Conservation (phyloP, 1,284 basidiomycete species). For the Ustilago nuda region DNA sequence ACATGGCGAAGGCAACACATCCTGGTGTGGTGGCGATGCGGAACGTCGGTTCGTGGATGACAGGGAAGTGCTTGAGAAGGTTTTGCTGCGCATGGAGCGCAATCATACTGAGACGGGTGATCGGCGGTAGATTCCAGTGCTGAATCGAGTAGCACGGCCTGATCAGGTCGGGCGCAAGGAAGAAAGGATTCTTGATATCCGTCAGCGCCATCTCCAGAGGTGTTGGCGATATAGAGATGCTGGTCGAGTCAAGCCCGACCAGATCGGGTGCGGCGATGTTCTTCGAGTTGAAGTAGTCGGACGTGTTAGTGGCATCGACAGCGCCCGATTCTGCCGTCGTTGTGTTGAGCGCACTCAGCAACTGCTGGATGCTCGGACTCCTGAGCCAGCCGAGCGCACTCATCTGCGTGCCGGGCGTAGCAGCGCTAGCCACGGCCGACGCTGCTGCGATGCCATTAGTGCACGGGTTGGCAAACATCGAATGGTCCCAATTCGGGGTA, state of each 20-base stretch:
- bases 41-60: constrained; percentile 63
- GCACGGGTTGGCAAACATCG: constrained; percentile 41
- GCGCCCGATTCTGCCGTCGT: constrained; percentile 36
- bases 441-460: constrained; percentile 26
- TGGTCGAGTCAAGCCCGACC: constrained; percentile 15
- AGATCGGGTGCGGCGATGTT: constrained; percentile 11
- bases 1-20: constrained; percentile 58
- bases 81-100: constrained; percentile 62
- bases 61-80: constrained; percentile 61
- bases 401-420: constrained; percentile 31
- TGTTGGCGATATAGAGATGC: constrained; percentile 17
- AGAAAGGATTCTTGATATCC: constrained; percentile 59
- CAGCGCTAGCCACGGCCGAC: constrained; percentile 16
- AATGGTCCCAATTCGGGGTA: constrained; percentile 43
- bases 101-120: constrained; percentile 56
- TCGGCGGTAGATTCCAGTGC: constrained; percentile 59
- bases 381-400: constrained; percentile 57
- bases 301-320: constrained; percentile 32
- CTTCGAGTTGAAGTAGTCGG: constrained; percentile 53
- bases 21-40: constrained; percentile 59
- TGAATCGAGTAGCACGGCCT: constrained; percentile 56
- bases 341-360: constrained; percentile 46
- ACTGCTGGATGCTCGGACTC: constrained; percentile 59
- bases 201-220: constrained; percentile 53
- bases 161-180: constrained; percentile 56